These are phyloP conservation scores for Mallotus nudiflorus DNA, from an alignment of 345 rosid species.

Conservation along the genomic window DNA sequence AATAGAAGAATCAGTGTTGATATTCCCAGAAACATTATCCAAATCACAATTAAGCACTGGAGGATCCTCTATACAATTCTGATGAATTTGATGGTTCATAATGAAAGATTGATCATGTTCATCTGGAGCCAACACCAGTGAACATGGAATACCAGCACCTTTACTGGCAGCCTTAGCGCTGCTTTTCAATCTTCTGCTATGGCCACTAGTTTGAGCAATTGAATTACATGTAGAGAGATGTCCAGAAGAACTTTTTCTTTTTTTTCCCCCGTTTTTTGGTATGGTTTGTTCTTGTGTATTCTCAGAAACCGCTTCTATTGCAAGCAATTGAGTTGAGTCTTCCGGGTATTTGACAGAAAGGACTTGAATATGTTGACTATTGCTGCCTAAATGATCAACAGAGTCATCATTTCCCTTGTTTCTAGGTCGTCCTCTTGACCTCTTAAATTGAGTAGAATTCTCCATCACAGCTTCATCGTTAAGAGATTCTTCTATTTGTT, in stretches of 20 bases:
- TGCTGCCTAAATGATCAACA: constrained; percentile 30
- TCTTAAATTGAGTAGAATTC: constrained; percentile 35
- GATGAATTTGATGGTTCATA: constrained; percentile 26
- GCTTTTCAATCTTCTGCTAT: constrained; percentile 34
- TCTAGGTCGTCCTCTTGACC: constrained; percentile 55
- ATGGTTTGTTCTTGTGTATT: constrained; percentile 30
- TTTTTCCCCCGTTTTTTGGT: constrained; percentile 23
- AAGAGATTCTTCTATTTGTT: constrained; percentile 12
- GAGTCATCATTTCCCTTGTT: constrained; percentile 42
- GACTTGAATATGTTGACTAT: constrained; percentile 39
- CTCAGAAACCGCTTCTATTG: constrained; percentile 35
- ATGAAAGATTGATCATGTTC: constrained; percentile 30
- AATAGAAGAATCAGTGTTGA: constrained; percentile 28
- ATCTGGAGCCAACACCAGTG: constrained; percentile 19
- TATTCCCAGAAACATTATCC: constrained; percentile 25
- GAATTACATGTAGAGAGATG: constrained; percentile 29
- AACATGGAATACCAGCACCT: constrained; percentile 19
- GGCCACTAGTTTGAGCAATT: constrained; percentile 26
- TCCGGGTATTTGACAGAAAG: constrained; percentile 52
- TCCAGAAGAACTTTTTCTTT: constrained; percentile 22
- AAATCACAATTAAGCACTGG: constrained; percentile 19
- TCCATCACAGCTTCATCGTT: constrained; percentile 13
- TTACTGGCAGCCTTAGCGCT: constrained; percentile 17
- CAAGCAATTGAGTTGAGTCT: constrained; percentile 37
- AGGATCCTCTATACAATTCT: constrained; percentile 26